These are phyloP conservation scores for Coemansia sp. DNA, from an alignment of 192 early-diverging fungal species.

Conservation along the genomic window DNA sequence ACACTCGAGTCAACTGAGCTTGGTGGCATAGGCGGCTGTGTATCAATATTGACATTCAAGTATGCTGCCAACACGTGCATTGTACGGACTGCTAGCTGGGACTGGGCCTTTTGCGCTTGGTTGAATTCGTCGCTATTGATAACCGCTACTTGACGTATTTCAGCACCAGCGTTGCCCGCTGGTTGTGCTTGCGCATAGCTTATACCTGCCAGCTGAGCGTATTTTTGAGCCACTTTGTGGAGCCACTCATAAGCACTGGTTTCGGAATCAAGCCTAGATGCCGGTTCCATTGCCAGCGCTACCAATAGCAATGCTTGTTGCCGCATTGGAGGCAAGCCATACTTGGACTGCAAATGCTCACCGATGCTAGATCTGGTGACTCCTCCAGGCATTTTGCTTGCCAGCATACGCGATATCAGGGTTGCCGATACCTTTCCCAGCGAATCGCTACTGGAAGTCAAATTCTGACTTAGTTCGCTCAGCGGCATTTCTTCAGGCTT, in stretches of 20 bases:
- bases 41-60: constrained; percentile 58
- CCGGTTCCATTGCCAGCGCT: constrained; percentile 78
- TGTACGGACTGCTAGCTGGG: constrained; percentile 68
- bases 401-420: constrained; percentile 76
- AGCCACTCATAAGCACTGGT: constrained; percentile 79
- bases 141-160: constrained; percentile 55
- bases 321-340: constrained; percentile 74
- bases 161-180: constrained; percentile 36
- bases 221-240: constrained; percentile 64
- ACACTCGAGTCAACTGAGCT: constrained; percentile 8
- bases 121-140: constrained; percentile 90
- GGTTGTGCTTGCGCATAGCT: constrained; percentile 20
- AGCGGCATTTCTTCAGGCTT: constrained; percentile 90
- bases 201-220: constrained; percentile 70
- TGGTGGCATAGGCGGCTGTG: constrained; percentile 56
- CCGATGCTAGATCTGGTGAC: constrained; percentile 78
- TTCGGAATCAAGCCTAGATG: constrained; percentile 70
- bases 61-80: constrained; percentile 78
- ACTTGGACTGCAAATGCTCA: constrained; percentile 65
- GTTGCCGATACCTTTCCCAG: constrained; percentile 79
- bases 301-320: constrained; percentile 73
- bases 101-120: constrained; percentile 69
- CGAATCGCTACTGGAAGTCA: constrained; percentile 60
- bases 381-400: constrained; percentile 90
- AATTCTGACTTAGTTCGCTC: constrained; percentile 68